Conservation (phyloP, 805 yeast genomes). For the Citeromyces nyonsensis region DNA sequence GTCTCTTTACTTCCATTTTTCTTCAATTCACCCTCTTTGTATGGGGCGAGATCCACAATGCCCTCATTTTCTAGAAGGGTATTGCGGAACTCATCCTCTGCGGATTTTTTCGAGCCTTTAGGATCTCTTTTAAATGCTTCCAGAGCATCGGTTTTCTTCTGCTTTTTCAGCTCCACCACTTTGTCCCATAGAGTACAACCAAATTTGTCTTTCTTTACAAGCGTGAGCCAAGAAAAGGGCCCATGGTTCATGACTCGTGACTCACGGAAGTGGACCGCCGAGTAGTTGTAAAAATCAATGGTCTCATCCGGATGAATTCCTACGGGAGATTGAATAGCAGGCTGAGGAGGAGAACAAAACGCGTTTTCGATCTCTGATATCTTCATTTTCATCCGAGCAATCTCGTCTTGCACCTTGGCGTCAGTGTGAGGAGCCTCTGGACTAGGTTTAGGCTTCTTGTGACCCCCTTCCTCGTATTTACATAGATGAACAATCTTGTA, state of each 20-base stretch:
- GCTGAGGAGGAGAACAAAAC: too few relatives aligned
- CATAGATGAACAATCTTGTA: constrained; percentile 13
- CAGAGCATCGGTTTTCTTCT: constrained; percentile 1
- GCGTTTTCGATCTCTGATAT: not conserved
- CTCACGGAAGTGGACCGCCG: constrained; percentile 23
- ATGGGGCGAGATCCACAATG: constrained; percentile 19
- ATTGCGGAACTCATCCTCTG: constrained; percentile 14
- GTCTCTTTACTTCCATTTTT: constrained; percentile 5
- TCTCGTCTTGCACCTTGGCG: not conserved
- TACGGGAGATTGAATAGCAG: too few relatives aligned
- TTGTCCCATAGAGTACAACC: constrained; percentile 17
- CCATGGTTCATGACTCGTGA: constrained; percentile 31
- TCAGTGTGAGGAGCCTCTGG: not conserved
- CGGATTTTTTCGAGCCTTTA: constrained; percentile 1
- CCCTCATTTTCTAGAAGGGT: constrained; percentile 20
- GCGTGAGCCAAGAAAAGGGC: constrained; percentile 32
- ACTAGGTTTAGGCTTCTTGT: not conserved
- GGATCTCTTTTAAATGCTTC: constrained; percentile 7
- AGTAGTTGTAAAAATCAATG: constrained; percentile 23
- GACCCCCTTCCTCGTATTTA: constrained; percentile 9
- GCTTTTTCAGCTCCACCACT: constrained; percentile 8
- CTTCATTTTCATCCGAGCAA: not conserved
- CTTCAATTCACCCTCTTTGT: constrained; percentile 3
- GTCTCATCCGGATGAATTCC: constrained; percentile 13
- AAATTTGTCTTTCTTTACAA: constrained; percentile 29